Base-by-base conservation (phyloP, 139 green algal species). In the Ettlia oleoabundans region DNA sequence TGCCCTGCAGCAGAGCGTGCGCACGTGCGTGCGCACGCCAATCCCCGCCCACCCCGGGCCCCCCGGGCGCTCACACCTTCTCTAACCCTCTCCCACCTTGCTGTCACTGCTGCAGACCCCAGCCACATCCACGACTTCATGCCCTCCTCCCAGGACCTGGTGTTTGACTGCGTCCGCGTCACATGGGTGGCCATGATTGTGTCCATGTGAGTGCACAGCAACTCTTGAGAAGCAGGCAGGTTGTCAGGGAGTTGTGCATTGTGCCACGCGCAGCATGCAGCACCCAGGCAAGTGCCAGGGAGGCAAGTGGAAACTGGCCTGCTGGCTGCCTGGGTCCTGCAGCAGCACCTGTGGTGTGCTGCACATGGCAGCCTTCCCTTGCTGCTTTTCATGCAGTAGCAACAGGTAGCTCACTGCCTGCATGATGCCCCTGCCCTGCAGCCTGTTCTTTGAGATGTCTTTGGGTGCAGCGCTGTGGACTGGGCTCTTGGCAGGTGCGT, bases 121-220 rank as follows among this genome's bases (percentile, higher is more conserved):
- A 43, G 43, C 61, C 84, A 76, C 26, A 80, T 80, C 30, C 33
- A 55, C 33, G 74, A 82, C 30, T 80, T 86, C 75, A 84, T 85
- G 66, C 90, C 88, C 41, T 70, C 43, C 61, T 65, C 37, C 47
- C 88, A 90, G 13, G 93, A 95, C 77, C 88, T 96, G 33, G 64
- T 95, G 22, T 97, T 97, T 77, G 94, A 97, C 79, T 95, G 87
- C 84, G 90, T 97, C 24, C 82, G 94, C 38, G 89, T 96, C 51
- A 93, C 87, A 2, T 97, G 94, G 94, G 80, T 97, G 41, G 84
- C 87, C 68, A 90, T 85, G 66, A n/a, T 66, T 43, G 30, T 78
- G 21, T 65, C 47, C 26, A 65, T 65, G 40, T n/a, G n/a, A n/a
- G n/a, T n/a, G n/a, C n/a, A n/a, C n/a, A n/a, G n/a, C n/a, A n/a